Conservation (phyloP, 2,329 filamentous ascomycete species). For the Colletotrichum sp. region DNA sequence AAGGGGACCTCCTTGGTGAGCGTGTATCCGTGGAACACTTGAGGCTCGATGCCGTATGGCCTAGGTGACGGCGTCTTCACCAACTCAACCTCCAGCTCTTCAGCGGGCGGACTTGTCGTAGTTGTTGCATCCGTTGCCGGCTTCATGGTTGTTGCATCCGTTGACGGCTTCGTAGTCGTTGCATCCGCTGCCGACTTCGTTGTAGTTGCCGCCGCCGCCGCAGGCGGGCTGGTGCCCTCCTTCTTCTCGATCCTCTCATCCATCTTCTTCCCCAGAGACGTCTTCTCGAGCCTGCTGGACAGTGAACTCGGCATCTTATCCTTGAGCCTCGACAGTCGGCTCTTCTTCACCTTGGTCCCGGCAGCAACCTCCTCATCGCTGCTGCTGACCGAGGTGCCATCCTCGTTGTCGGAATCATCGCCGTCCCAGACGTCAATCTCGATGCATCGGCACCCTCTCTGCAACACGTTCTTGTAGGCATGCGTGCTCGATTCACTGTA, state of each 20-base stretch:
- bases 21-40: slow-evolving; percentile 87
- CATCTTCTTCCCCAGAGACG: slow-evolving; percentile 48
- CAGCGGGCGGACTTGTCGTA: background rate
- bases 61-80: slow-evolving; percentile 21
- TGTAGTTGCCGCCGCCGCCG: background rate
- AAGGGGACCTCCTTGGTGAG: slow-evolving; percentile 89
- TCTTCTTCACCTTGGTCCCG: slow-evolving; percentile 33
- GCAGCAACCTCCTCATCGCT: slow-evolving; percentile 50
- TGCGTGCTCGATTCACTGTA: slow-evolving; percentile 86
- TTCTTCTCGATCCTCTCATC: slow-evolving; percentile 37
- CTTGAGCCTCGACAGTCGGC: slow-evolving; percentile 67
- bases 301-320: slow-evolving; percentile 55
- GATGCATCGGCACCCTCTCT: slow-evolving; percentile 86
- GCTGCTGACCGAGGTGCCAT: slow-evolving; percentile 55
- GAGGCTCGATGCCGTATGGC: slow-evolving; percentile 64
- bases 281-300: slow-evolving; percentile 51
- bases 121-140: background rate
- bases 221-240: background rate
- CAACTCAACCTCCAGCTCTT: background rate
- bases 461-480: slow-evolving; percentile 83
- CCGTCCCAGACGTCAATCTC: slow-evolving; percentile 98
- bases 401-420: slow-evolving; percentile 73
- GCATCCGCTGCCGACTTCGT: background rate
- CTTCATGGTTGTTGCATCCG: background rate
- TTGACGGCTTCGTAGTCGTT: background rate